Percentiles rank a stretch among this genome's conserved stretches.
These are phyloP conservation scores for Fragaria ananassa DNA, from an alignment of 306 rosid species.

Conservation along the genomic window DNA sequence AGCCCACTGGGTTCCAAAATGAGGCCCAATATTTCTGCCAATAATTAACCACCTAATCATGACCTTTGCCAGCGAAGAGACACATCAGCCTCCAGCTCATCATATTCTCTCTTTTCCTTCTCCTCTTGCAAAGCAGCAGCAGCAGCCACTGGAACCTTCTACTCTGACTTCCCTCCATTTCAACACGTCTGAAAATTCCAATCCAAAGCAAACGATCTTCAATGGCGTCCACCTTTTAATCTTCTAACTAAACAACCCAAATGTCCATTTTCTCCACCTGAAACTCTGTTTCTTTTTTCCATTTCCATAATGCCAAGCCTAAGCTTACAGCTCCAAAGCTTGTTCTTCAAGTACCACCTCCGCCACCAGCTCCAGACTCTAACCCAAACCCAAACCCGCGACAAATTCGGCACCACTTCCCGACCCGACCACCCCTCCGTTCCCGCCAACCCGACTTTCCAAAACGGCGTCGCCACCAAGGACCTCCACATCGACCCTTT, in stretches of 20 bases:
- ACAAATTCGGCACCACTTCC: conserved; percentile 61
- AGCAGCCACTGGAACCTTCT: neutral
- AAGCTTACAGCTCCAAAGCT: conserved; percentile 78
- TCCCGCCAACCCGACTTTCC: conserved; percentile 67
- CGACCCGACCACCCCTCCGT: conserved; percentile 62
- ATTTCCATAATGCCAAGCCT: conserved; percentile 56
- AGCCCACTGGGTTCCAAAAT: neutral
- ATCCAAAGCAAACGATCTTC: neutral
- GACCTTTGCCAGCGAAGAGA: neutral
- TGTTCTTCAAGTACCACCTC: conserved; percentile 75
- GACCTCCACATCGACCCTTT: conserved; percentile 76
- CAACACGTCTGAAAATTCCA: conserved; percentile 4
- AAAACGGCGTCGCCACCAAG: conserved; percentile 84
- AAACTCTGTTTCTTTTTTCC: neutral
- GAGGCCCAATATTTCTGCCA: neutral
- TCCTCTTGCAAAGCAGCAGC: no score
- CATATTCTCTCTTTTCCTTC: neutral
- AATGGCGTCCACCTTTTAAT: neutral
- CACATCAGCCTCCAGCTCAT: neutral
- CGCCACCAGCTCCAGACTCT: conserved; percentile 66
- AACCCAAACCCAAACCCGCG: conserved; percentile 1
- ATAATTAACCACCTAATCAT: neutral
- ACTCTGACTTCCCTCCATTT: neutral
- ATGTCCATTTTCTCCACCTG: neutral
- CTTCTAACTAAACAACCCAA: neutral